A percentile compares a stretch with the other conserved stretches of the same genome.
These are phyloP conservation scores for Paraurostyla sp. DNA, from an alignment of 73 alveolate species.

Conservation along the genomic window DNA sequence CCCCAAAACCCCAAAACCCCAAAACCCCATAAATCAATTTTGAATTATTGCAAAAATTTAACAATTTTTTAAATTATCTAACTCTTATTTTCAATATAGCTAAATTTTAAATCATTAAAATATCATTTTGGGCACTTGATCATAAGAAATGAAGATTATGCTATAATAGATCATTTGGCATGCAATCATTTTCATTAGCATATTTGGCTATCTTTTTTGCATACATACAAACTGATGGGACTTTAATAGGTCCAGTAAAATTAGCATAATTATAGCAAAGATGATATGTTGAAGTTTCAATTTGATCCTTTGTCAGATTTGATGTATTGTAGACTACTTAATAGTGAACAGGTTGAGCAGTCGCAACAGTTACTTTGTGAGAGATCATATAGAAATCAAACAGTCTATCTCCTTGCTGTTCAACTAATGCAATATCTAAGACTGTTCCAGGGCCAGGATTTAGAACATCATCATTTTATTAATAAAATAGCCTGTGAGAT, in stretches of 20 bases:
- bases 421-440: slow-evolving; percentile 70
- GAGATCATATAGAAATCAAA: slow-evolving; percentile 85
- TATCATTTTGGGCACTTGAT: neutral
- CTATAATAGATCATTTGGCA: neutral
- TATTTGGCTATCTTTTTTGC: slow-evolving; percentile 78
- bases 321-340: slow-evolving; percentile 72
- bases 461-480: neutral
- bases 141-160: neutral
- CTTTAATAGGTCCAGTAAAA: slow-evolving; percentile 89
- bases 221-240: slow-evolving; percentile 86
- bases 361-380: slow-evolving; percentile 79
- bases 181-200: neutral
- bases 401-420: slow-evolving; percentile 46
- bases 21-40: no score
- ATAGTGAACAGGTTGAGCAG: slow-evolving; percentile 85
- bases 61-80: neutral
- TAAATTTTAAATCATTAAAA: neutral
- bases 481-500: slow-evolving; percentile 71
- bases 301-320: slow-evolving; percentile 5
- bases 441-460: slow-evolving; percentile 87
- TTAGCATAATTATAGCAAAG: slow-evolving; percentile 81
- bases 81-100: neutral
- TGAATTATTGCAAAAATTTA: neutral
- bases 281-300: slow-evolving; percentile 80
- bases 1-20: slow-evolving; percentile 41